Base-by-base conservation (phyloP, 306 rosid genomes). In the Sicyos baderoa region DNA sequence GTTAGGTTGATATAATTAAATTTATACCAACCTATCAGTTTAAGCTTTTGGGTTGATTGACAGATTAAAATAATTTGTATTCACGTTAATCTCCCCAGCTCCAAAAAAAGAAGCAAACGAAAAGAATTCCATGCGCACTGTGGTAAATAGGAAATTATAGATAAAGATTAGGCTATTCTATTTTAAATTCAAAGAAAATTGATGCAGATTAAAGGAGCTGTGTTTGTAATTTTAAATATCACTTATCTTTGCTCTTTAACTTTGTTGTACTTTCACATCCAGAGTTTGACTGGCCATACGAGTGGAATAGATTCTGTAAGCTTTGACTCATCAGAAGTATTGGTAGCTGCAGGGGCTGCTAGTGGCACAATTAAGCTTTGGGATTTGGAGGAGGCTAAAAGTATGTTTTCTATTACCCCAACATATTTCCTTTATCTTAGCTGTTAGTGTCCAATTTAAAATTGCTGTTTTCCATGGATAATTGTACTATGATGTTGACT, bases 321-420 rank as follows among this genome's bases (percentile, higher is more conserved):
- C 86, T 93, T 93, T 84, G 99, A 93, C 82, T 88, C 96, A 64
- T 90, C 89, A 51, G 99, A 93, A 85, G 96, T 93, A 69, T 80
- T 93, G 79, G 96, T 93, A 54, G 99, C 99, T 54, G 99, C 97
- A 49, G 99, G 99, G 72, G 96, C 99, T 75, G 99, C 99, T 17
- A 93, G 94, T 79, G 99, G 99, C 45, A 93, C 99, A 21, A 88
- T 93, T 76, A 93, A 93, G 84, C 97, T 93, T 68, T 93, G 99
- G 99, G 99, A 93, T 83, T 83, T 93, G 74, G 96, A 93, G 83
- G 99, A 93, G 85, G 99, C 97, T 56, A 93, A 93, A 80, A 90
- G 99, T 93, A 90, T 75, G 95, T 42, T 60, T 78, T 79, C 22
- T 71, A 37, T 72, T 73, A 27, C 59, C 54, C 47, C 80, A 57